Percentiles rank a stretch among this genome's conserved stretches.
Conservation (phyloP, 305 asterid genomes). For the Coffea humblotiana region DNA sequence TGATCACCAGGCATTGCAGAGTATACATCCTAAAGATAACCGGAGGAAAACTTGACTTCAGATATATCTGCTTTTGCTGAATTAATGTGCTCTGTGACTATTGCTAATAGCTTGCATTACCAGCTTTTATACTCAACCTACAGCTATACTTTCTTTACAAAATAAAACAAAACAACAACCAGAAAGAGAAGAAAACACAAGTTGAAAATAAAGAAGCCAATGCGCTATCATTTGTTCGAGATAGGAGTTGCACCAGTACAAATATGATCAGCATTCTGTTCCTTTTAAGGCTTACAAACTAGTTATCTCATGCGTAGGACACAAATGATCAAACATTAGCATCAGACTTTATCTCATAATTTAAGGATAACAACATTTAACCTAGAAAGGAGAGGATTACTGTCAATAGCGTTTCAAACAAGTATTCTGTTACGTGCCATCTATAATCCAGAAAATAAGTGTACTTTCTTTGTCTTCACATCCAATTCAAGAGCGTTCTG, state of each 20-base stretch:
- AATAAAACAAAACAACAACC: too few relatives aligned
- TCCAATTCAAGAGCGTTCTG: slow-evolving; percentile 12
- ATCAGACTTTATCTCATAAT: neutral
- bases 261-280: neutral
- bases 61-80: too few relatives aligned
- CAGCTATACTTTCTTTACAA: too few relatives aligned
- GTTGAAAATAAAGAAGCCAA: neutral
- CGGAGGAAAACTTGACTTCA: too few relatives aligned
- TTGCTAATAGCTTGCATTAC: too few relatives aligned
- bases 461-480: neutral
- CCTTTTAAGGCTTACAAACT: neutral
- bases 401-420: neutral
- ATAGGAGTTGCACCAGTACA: neutral
- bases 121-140: too few relatives aligned
- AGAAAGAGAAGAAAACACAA: neutral
- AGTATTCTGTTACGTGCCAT: neutral
- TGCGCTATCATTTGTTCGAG: neutral
- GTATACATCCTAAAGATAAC: too few relatives aligned
- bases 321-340: neutral
- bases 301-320: neutral
- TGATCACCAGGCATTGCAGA: too few relatives aligned
- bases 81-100: too few relatives aligned
- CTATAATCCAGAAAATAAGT: neutral
- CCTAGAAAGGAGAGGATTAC: neutral
- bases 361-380: neutral